Evolutionary conservation across 139 green algal species (phyloP), one percentile per base, ranked within the genome.

Genomic region (Dunaliella sp.): DNA sequence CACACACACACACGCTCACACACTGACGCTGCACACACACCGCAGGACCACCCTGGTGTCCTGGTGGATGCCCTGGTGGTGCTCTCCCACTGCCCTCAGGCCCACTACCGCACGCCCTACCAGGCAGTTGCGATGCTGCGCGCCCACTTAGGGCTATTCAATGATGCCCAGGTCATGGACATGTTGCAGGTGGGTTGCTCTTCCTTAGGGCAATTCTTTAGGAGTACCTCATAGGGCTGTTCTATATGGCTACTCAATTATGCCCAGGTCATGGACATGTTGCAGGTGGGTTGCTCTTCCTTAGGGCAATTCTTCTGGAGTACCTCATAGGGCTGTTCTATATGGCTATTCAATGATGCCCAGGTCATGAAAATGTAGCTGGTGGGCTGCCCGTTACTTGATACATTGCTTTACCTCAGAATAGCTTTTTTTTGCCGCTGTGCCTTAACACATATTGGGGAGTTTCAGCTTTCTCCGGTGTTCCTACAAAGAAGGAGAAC

Each of bases 21-120:
- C 76, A n/a, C n/a, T n/a, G n/a, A n/a, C n/a, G n/a, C n/a, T n/a
- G n/a, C n/a, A n/a, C n/a, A n/a, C n/a, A n/a, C n/a, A n/a, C 73
- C 73, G 33, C 73, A 81, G 76, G 76, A 81, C 76, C 22, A 81
- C 31, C 76, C 76, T 28, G 76, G 25, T 21, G 34, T 37, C 1
- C 31, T 81, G 30, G 31, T 37, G 28, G n/a, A 81, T 81, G 28
- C n/a, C n/a, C 76, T 81, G n/a, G 76, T 81, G n/a, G 34, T 36
- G 1, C 12, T 81, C 12, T 81, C 76, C 1, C 76, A 34, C n/a
- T 33, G n/a, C 33, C n/a, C 76, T 2, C n/a, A 38, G 76, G n/a
- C 34, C 1, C n/a, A 81, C n/a, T 81, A 34, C n/a, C 76, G 76
- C 1, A 81, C 76, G 2, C 76, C 76, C 76, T 81, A 33, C 22